These are phyloP conservation scores for Suillus subaureus DNA, from an alignment of 768 basidiomycete species.

Conservation along the genomic window DNA sequence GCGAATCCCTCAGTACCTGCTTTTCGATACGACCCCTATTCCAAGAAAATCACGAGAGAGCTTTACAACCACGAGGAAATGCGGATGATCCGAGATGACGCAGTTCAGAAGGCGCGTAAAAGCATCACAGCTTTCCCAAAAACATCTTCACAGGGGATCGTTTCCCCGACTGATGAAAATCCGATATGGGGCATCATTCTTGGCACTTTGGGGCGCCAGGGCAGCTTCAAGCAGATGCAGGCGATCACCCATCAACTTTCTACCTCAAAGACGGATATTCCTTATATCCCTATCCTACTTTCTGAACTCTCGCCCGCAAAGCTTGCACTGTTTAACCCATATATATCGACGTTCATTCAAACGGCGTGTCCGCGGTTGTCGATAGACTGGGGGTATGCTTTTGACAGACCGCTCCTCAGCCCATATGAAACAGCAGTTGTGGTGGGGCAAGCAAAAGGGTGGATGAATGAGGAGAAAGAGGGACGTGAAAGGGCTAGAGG, in stretches of 20 bases:
- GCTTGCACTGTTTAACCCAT: constrained; percentile 76
- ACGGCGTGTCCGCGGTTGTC: constrained; percentile 96
- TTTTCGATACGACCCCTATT: constrained; percentile 98
- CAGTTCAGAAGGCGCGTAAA: constrained; percentile 72
- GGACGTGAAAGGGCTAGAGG: constrained; percentile 22
- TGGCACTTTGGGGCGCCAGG: constrained; percentile 94
- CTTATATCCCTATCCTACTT: constrained; percentile 88
- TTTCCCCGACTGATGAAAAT: constrained; percentile 3
- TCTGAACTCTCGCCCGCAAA: constrained; percentile 98
- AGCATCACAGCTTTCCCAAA: constrained; percentile 49
- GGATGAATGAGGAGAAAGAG: constrained; percentile 51
- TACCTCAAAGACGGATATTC: constrained; percentile 54
- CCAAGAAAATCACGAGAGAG: constrained; percentile 94
- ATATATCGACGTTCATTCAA: constrained; percentile 90
- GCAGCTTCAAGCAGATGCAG: constrained; percentile 87
- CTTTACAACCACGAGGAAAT: constrained; percentile 89
- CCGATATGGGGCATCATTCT: constrained; percentile 87
- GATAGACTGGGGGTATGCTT: constrained; percentile 99
- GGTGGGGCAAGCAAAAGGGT: constrained; percentile 63
- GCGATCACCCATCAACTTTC: constrained; percentile 76
- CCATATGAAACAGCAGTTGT: constrained; percentile 94
- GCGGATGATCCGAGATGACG: constrained; percentile 71
- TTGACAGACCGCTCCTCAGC: constrained; percentile 82
- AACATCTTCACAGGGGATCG: constrained; percentile 8
- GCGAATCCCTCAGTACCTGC: constrained; percentile 95